A percentile compares a stretch with the other conserved stretches of the same genome.
Conservation (phyloP, 768 basidiomycete genomes). For the Suillus subluteus region DNA sequence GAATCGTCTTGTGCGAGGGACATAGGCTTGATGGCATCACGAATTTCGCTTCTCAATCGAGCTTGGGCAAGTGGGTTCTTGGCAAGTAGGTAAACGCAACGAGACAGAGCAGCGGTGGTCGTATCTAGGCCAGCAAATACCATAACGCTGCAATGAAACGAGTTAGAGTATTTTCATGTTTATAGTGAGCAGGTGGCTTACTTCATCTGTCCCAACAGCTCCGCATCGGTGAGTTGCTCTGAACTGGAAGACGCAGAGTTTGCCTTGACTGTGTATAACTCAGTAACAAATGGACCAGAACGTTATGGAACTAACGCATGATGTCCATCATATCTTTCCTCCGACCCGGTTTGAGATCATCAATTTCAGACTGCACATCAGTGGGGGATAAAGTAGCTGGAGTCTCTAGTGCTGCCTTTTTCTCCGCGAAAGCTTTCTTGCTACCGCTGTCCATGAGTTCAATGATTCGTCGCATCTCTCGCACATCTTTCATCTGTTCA, state of each 20-base stretch:
- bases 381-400: background rate
- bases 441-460: slow-evolving; percentile 20
- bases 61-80: slow-evolving; percentile 11
- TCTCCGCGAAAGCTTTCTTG: slow-evolving; percentile 21
- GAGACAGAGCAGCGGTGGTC: slow-evolving; percentile 25
- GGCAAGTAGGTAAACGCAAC: slow-evolving; percentile 20
- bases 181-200: slow-evolving; percentile 6
- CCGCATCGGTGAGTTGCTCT: slow-evolving; percentile 26
- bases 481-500: background rate
- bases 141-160: slow-evolving; percentile 20
- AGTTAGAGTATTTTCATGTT: background rate
- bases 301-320: slow-evolving; percentile 24
- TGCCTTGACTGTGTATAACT: slow-evolving; percentile 23
- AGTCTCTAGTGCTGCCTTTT: slow-evolving; percentile 21
- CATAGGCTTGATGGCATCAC: slow-evolving; percentile 16
- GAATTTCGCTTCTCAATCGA: slow-evolving; percentile 11
- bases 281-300: background rate
- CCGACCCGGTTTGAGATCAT: slow-evolving; percentile 14
- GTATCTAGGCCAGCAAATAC: slow-evolving; percentile 23
- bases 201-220: slow-evolving; percentile 35
- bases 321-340: slow-evolving; percentile 34
- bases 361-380: slow-evolving; percentile 2
- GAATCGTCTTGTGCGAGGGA: slow-evolving; percentile 12
- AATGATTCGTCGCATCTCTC: slow-evolving; percentile 15
- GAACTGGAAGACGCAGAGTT: slow-evolving; percentile 23